phyloP scores from a whole-genome alignment of 306 rosid genomes.

The Citrullus colocynthis region DNA sequence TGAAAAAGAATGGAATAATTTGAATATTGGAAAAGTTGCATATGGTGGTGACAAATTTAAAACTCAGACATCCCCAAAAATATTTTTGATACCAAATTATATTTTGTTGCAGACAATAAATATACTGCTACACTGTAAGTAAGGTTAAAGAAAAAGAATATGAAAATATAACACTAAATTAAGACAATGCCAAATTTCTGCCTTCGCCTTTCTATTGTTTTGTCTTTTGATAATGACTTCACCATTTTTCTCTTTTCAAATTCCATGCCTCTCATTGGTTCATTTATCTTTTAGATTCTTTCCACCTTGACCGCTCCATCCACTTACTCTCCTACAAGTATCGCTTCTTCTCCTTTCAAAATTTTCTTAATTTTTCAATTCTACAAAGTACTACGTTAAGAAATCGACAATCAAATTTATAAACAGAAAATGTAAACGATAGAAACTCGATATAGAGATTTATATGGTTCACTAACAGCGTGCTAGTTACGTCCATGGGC shows the following conservation, averaged over 20 bases:
- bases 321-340: neutral
- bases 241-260: neutral
- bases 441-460: too few relatives aligned
- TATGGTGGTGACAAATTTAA: neutral
- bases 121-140: neutral
- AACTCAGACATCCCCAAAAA: neutral
- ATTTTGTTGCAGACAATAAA: neutral
- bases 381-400: too few relatives aligned
- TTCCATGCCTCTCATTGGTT: neutral
- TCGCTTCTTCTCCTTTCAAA: neutral
- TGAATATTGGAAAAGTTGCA: neutral
- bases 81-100: neutral
- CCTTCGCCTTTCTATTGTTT: neutral
- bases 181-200: neutral
- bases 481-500: too few relatives aligned
- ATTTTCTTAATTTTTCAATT: too few relatives aligned
- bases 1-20: neutral
- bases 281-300: neutral
- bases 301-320: neutral
- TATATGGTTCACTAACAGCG: too few relatives aligned
- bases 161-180: neutral
- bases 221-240: constrained; percentile 6
- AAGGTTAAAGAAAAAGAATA: neutral
- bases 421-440: too few relatives aligned
- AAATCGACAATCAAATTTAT: too few relatives aligned